Evolutionary conservation across 1,139 yeast genomes (phyloP), one percentile per base, ranked within the genome.

Genomic region (Candida sp.): DNA sequence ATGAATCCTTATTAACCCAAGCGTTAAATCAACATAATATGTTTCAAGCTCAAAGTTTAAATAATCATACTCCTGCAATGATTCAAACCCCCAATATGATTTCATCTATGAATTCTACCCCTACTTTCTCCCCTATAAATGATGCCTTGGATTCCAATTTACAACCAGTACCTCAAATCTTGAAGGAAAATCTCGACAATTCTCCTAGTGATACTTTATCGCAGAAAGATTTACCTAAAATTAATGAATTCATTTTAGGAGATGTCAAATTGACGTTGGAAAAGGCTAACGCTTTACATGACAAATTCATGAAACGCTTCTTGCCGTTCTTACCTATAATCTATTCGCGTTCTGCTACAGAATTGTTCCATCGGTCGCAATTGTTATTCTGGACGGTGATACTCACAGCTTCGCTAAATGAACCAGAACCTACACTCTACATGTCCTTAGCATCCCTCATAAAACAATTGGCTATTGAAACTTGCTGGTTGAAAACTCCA

Each of bases 401-500:
- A 67, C 70, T 88, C 38, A 89, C 96, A 0, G 95, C 97, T 0
- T 83, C 95, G 35, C 68, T 87, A 22, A 82, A 95, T 1, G 96
- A 90, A 52, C 93, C 96, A 0, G 95, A 87, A 41, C 97, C 97
- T 2, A 75, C 87, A 0, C 62, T 89, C 37, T 91, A 91, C 67
- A 80, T 82, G 67, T 78, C 86, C 35, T 70, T 90, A 40, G 84
- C 95, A n/a, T 79, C 88, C 1, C 70, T 88, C 35, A 87, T 91
- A 52, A 88, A 88, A 57, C 95, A 88, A 58, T 68, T 90, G 51
- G 96, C 96, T 0, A 88, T 89, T 47, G 96, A 88, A 57, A 88
- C 96, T 0, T 89, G 97, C 63, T 89, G 97, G 96, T 82, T 89
- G 43, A 73, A 91, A 48, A 90, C 98, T 0, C 97, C 98, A 3